Evolutionary conservation across 2,329 filamentous ascomycete genomes (phyloP).

Genomic region (Fusarium albidum): DNA sequence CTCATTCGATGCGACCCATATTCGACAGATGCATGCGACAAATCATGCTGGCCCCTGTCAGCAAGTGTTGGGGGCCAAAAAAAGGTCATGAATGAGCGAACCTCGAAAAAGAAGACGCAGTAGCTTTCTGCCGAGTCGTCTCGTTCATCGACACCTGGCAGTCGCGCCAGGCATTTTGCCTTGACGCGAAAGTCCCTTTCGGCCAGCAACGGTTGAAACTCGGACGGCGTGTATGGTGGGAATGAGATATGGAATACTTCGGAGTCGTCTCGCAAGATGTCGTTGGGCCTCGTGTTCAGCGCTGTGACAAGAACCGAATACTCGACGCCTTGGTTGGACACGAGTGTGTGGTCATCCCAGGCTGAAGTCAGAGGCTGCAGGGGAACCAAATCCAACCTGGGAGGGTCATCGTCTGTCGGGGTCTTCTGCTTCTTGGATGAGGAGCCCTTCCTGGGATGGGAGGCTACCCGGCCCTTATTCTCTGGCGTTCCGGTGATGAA

Average conservation of each 20-base stretch:
- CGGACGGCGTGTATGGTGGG: slow-evolving; percentile 48
- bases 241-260: slow-evolving; percentile 49
- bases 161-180: slow-evolving; percentile 54
- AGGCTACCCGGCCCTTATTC: slow-evolving; percentile 63
- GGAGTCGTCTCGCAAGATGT: slow-evolving; percentile 42
- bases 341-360: slow-evolving; percentile 57
- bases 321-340: slow-evolving; percentile 49
- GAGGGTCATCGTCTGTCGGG: slow-evolving; percentile 34
- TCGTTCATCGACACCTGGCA: slow-evolving; percentile 45
- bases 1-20: slow-evolving; percentile 46
- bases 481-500: slow-evolving; percentile 70
- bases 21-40: slow-evolving; percentile 50
- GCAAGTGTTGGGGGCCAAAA: not conserved
- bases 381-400: slow-evolving; percentile 43
- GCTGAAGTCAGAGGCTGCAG: slow-evolving; percentile 56
- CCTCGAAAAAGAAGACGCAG: slow-evolving; percentile 64
- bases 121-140: slow-evolving; percentile 49
- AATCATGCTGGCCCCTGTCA: slow-evolving; percentile 53
- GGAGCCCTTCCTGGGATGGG: slow-evolving; percentile 57
- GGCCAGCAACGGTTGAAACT: slow-evolving; percentile 47
- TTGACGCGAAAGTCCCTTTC: slow-evolving; percentile 51
- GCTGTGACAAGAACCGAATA: slow-evolving; percentile 55
- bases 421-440: slow-evolving; percentile 46
- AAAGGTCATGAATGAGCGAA: slow-evolving; percentile 43
- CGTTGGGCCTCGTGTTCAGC: slow-evolving; percentile 53